Evolutionary conservation across 2,329 filamentous ascomycete genomes (phyloP), one percentile per base, ranked within the genome.

Genomic region (Botrytis tulipae): DNA sequence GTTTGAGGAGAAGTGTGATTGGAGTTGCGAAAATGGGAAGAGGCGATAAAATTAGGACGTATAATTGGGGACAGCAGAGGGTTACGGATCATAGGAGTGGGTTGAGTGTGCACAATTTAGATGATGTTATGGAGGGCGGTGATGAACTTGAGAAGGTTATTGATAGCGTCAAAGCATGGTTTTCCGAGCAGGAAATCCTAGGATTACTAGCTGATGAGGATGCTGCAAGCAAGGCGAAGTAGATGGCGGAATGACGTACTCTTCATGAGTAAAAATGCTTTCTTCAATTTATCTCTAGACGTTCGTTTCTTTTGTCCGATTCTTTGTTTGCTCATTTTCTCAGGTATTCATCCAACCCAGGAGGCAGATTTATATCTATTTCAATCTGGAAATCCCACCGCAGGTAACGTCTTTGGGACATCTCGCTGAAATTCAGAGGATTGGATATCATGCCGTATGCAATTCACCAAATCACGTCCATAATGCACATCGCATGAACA

Each of bases 1-100:
- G 86, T 35, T 82, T 98, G 82, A 87, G 95, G 72, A 89, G 94
- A 80, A 93, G 91, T 76, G 93, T 94, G 5, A 88, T 97, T 76
- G 90, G 93, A 51, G 89, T 91, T 77, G 90, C 94, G 73, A 92
- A 92, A 79, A 95, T 96, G 84, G 96, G 95, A 9, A 88, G 96
- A 60, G 93, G 93, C 65, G 94, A 98, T 84, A 99, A 99, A 85
- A 92, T 99, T 74, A 84, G 91, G 74, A 93, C 91, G 14, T 93
- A 93, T 80, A 93, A 93, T 80, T 92, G 86, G 82, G 85, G 86
- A 6, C 90, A 93, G 82, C 91, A 90, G 81, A 84, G 91, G 72
- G 91, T 93, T 69, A 93, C 91, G 22, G 91, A 93, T 82, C 91
- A 93, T 82, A 84, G 91, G 65, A 92, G 89, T 80, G 91, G 91